These are phyloP conservation scores for Podospora sp. DNA, from an alignment of 495 filamentous ascomycete genomes.

Conservation along the genomic window DNA sequence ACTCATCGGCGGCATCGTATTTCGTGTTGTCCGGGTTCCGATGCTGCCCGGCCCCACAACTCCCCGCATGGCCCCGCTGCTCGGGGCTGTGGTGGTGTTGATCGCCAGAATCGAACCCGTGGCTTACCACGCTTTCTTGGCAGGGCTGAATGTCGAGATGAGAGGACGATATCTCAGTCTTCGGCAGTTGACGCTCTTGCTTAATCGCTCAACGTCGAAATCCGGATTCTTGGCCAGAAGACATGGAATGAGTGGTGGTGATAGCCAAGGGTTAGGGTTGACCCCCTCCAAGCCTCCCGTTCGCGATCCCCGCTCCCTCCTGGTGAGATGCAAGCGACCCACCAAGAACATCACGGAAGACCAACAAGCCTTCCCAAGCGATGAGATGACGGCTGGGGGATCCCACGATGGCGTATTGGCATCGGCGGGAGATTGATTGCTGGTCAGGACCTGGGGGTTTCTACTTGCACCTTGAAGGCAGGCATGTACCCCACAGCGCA, in stretches of 20 bases:
- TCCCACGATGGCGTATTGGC: neutral
- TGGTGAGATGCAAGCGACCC: neutral
- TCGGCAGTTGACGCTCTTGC: neutral
- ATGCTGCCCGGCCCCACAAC: conserved; percentile 14
- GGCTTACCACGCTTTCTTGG: neutral
- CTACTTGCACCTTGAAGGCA: too few relatives aligned
- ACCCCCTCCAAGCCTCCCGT: neutral
- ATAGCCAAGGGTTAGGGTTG: conserved; percentile 1
- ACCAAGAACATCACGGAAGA: conserved; percentile 1
- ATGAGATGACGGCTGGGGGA: neutral
- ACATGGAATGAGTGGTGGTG: neutral
- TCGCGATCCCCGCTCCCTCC: too few relatives aligned
- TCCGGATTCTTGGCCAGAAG: neutral
- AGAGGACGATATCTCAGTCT: neutral
- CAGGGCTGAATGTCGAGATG: conserved; percentile 14
- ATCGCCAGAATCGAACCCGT: neutral
- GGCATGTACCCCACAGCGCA: conserved; percentile 23
- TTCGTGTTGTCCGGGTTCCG: conserved; percentile 14
- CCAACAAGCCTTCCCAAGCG: conserved; percentile 1
- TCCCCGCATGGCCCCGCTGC: neutral
- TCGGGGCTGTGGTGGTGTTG: neutral
- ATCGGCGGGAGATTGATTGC: conserved; percentile 7
- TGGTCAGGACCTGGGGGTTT: neutral
- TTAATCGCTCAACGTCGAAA: neutral
- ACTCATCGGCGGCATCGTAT: conserved; percentile 13